Evolutionary conservation across 805 yeast species (phyloP).

Genomic region (Cyberlindnera maclurae): DNA sequence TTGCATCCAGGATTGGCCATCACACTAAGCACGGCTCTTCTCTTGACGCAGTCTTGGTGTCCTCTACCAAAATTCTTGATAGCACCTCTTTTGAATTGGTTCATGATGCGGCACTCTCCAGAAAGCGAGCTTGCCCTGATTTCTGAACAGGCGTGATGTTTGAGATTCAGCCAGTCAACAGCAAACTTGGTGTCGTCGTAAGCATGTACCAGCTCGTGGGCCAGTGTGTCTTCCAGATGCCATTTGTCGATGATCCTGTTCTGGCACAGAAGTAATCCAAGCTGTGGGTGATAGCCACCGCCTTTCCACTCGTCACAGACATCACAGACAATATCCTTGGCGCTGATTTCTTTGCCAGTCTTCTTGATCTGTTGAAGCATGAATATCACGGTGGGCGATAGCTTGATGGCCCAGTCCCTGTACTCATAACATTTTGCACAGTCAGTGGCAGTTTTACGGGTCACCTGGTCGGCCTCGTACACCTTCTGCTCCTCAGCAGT

Average conservation of each 20-base stretch:
- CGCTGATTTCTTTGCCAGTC: constrained; percentile 40
- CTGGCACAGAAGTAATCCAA: constrained; percentile 82
- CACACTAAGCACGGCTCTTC: constrained; percentile 84
- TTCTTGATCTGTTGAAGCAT: constrained; percentile 79
- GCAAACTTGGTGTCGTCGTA: constrained; percentile 86
- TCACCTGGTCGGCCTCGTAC: constrained; percentile 49
- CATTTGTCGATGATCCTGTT: constrained; percentile 61
- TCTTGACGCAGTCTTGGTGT: constrained; percentile 83
- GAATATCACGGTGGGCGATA: constrained; percentile 80
- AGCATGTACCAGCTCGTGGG: constrained; percentile 92
- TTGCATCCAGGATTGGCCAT: constrained; percentile 80
- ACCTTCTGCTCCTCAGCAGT: constrained; percentile 41
- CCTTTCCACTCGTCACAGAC: constrained; percentile 75
- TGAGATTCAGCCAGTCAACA: constrained; percentile 76
- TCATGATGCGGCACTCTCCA: constrained; percentile 91
- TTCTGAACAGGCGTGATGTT: constrained; percentile 96
- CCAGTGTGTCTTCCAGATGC: constrained; percentile 83
- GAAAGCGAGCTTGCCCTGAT: constrained; percentile 87
- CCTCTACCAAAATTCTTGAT: constrained; percentile 58
- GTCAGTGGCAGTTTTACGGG: constrained; percentile 38
- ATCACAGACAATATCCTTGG: constrained; percentile 62
- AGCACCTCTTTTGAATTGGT: constrained; percentile 53
- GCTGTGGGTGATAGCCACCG: constrained; percentile 91
- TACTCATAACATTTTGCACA: constrained; percentile 69
- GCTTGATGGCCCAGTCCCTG: constrained; percentile 71